These are phyloP conservation scores for Camelina sativa DNA, from an alignment of 345 rosid genomes.

Conservation along the genomic window DNA sequence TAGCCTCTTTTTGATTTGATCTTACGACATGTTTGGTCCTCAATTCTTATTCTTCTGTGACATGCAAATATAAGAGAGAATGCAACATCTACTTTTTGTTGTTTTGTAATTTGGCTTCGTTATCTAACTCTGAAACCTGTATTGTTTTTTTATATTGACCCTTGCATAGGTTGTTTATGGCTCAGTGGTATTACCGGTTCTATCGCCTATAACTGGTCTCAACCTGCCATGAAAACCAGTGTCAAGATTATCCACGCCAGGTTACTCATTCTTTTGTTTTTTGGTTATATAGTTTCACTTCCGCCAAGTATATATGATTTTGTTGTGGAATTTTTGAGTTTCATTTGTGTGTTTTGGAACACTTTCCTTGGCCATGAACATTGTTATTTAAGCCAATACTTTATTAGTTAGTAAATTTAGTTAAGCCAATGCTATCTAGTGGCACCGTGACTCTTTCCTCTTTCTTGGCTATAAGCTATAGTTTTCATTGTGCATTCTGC, in stretches of 20 bases:
- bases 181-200: slow-evolving; percentile 79
- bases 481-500: too few species aligned
- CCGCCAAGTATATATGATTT: slow-evolving; percentile 1
- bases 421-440: too few species aligned
- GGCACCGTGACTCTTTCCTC: too few species aligned
- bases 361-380: background rate
- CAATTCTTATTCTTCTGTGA: background rate
- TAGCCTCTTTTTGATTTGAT: background rate
- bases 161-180: slow-evolving; percentile 69
- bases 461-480: too few species aligned
- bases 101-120: background rate
- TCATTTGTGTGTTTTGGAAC: background rate
- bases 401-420: too few species aligned
- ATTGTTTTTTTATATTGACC: background rate
- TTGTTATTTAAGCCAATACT: too few species aligned
- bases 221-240: slow-evolving; percentile 85
- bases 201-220: slow-evolving; percentile 88
- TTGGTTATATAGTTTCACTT: background rate
- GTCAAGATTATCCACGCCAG: slow-evolving; percentile 91
- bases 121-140: background rate
- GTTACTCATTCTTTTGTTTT: slow-evolving; percentile 33
- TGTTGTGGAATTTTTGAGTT: background rate
- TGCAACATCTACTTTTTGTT: slow-evolving; percentile 12
- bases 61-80: slow-evolving; percentile 11
- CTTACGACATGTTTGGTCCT: background rate